A percentile compares a stretch with the other conserved stretches of the same genome.
These are phyloP conservation scores for Ustilago lituana DNA, from an alignment of 1,284 basidiomycete species.

Conservation along the genomic window DNA sequence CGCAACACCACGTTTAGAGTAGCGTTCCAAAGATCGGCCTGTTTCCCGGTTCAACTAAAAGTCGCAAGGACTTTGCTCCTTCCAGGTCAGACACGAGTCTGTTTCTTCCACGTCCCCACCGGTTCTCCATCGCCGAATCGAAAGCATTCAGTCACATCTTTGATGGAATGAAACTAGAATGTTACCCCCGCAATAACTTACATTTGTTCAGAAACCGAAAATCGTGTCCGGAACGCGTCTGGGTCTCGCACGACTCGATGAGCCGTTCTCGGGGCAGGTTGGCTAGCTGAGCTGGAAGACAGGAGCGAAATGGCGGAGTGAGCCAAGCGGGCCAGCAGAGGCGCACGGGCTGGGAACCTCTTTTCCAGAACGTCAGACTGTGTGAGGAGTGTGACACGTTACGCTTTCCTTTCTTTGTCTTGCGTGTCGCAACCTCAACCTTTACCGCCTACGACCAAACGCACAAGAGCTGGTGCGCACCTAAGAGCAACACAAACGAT, in stretches of 20 bases:
- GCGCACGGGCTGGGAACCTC: conserved; percentile 15
- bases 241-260: conserved; percentile 1
- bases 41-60: too few relatives aligned
- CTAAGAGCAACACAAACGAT: too few relatives aligned
- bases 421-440: conserved; percentile 2
- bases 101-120: too few relatives aligned
- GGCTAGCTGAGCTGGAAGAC: conserved; percentile 15
- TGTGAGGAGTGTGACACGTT: conserved; percentile 13
- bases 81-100: too few relatives aligned
- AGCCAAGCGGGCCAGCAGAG: conserved; percentile 2
- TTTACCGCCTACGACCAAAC: not conserved
- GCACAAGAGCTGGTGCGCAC: too few relatives aligned
- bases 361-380: not conserved
- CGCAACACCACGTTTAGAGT: not conserved
- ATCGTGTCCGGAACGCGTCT: too few relatives aligned
- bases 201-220: too few relatives aligned
- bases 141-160: too few relatives aligned
- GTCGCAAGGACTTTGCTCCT: too few relatives aligned
- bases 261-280: not conserved
- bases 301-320: conserved; percentile 1
- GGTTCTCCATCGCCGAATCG: too few relatives aligned
- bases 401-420: not conserved
- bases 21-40: not conserved
- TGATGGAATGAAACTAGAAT: too few relatives aligned
- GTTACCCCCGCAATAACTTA: too few relatives aligned